Evolutionary conservation across 83 land plant genomes (phyloP), one percentile per base, ranked within the genome.

Genomic region (Thuja plicata): DNA sequence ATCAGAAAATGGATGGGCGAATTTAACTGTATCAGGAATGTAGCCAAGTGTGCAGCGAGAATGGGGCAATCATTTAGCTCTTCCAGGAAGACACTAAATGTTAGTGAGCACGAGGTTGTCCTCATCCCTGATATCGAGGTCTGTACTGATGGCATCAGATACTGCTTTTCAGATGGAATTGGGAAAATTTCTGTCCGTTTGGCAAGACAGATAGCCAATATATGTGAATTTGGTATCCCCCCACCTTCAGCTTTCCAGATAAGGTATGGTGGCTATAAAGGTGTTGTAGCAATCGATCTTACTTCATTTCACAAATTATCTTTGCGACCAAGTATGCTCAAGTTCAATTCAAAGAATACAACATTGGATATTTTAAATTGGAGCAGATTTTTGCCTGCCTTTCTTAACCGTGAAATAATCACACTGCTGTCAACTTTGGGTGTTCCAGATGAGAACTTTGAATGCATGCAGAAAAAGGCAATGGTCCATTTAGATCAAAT

Each of bases 1-100:
- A 95, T 98, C 24, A 91, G 98, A 89, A 88, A 89, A 4, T 98
- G 98, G 98, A 98, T 98, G 99, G 99, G 99, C 54, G 77, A 94
- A 43, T 98, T 98, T 55, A 90, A 87, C 1, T 88, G 87, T 40
- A 94, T 95, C 73, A 89, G 92, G 13, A 94, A 94, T 81, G 93
- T 98, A 5, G 95, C 99, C 11, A 98, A 96, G 88, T 97, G 94
- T 95, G 98, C 99, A 41, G 97, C 98, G 32, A 89, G 99, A 62
- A 98, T 98, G 97, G 99, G 99, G 45, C 99, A 98, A 87, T 85
- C 94, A 19, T 97, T 96, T 80, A 92, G 95, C 76, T 94, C 98
- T 13, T 96, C 99, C 5, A 87, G 70, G 52, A 94, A 88, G 87
- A 88, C 97, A 16, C 34, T 95, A n/a, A 66, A 85, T 52, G 99